Base-by-base conservation (phyloP, 257 asterid genomes). In the Coffea canephora region DNA sequence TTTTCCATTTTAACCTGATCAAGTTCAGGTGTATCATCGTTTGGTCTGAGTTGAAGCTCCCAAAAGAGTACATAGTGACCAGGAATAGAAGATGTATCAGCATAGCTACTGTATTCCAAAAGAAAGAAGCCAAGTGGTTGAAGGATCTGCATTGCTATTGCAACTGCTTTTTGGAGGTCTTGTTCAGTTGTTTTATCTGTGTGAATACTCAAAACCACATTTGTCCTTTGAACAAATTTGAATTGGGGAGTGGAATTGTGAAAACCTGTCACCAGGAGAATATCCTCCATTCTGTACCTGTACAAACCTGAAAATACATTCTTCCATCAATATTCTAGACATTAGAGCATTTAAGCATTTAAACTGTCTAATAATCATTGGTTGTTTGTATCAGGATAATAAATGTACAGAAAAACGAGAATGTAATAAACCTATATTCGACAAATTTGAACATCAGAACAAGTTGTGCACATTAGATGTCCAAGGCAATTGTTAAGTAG, bases 1-100 rank as follows among this genome's bases (percentile, higher is more conserved):
- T 25, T 8, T 49, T 43, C 76, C 72, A 80, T 74, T 18, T n/a
- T 21, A 21, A 0, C 3, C 2, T 10, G 14, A 8, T 75, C 80
- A 54, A 80, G 8, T 7, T 48, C 27, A 3, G 13, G 41, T 68
- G 19, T 0, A 4, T 5, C 43, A 12, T 0, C 73, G 23, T 65
- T 70, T n/a, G 3, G 12, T 15, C 43, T 27, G n/a, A 8, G 1
- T 34, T 49, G 78, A 73, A 74, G 62, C 69, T 80, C 83, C 76
- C 80, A 80, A 15, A 80, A 80, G 5, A 80, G 83, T 3, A 80
- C 80, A 41, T 80, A 80, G 62, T 80, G 83, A 10, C 83, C 76
- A 5, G 79, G 76, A 19, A 52, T 34, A 0, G 75, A 49, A 9
- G 69, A 34, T 66, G 67, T 39, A 23, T 80, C 83, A 0, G 66